Conservation (phyloP, 768 basidiomycete species). For the Lentinula aciculospora region DNA sequence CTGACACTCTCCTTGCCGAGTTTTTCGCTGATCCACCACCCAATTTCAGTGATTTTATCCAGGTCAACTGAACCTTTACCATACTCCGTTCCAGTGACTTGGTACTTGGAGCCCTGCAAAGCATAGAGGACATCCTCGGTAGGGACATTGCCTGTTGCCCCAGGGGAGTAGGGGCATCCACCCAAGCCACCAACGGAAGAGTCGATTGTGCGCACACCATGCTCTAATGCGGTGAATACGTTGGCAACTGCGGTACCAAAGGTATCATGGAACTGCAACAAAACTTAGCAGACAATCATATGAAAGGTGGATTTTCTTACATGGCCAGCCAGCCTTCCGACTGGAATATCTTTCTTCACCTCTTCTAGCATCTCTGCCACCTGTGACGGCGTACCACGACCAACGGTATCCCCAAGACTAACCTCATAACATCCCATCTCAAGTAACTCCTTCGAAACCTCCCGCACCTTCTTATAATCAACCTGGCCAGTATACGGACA, state of each 20-base stretch:
- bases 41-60: conserved; percentile 65
- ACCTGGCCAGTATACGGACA: conserved; percentile 87
- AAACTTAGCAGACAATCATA: not conserved
- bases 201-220: conserved; percentile 80
- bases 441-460: conserved; percentile 62
- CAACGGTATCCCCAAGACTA: conserved; percentile 89
- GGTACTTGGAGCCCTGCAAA: conserved; percentile 58
- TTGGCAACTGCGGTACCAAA: conserved; percentile 81
- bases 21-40: conserved; percentile 74
- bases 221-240: conserved; percentile 60
- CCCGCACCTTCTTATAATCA: conserved; percentile 55
- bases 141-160: conserved; percentile 91
- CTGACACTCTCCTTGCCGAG: conserved; percentile 69
- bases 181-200: conserved; percentile 86
- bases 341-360: conserved; percentile 55
- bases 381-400: conserved; percentile 70
- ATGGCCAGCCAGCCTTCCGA: conserved; percentile 63
- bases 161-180: conserved; percentile 94
- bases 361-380: conserved; percentile 66
- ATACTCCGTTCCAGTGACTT: conserved; percentile 36
- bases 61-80: conserved; percentile 46
- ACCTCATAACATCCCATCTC: conserved; percentile 96
- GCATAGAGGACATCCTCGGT: conserved; percentile 92
- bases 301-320: conserved; percentile 16
- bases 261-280: conserved; percentile 78